Base-by-base conservation (phyloP, 495 filamentous ascomycete species). In the Aspergillus funiculosus region DNA sequence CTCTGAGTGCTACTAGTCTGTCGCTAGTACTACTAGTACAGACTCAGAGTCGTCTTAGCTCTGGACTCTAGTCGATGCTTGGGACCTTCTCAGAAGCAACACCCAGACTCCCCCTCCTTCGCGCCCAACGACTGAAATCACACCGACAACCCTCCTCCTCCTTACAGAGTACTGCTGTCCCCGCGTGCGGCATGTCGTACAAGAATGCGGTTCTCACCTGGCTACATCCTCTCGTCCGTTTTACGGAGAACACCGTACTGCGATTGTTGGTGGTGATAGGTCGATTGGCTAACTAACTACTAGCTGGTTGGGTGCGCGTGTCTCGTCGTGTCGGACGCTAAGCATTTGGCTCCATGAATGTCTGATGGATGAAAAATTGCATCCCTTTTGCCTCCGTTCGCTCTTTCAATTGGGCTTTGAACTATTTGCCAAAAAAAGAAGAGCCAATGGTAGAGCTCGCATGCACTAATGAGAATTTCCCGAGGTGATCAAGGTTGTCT, bases 151-250 rank as follows among this genome's bases (percentile, higher is more conserved):
- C 51, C 56, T 62, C 65, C 65, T 65, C n/a, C n/a, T n/a, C n/a
- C n/a, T n/a, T n/a, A n/a, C n/a, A n/a, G n/a, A n/a, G n/a, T 70
- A 52, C 63, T 61, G 56, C 31, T 38, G 30, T 36, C 43, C 50
- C 60, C 59, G 62, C 61, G 61, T 64, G 59, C 58, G 52, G 60
- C 48, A 69, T 62, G 67, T 68, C 59, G 61, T 60, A 69, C 64
- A 56, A 56, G 42, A 25, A 27, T 47, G 26, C 35, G 20, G 43
- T 30, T 52, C 27, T 28, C 50, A 35, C n/a, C 30, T 29, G 28
- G 27, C 18, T 8, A 17, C 24, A 44, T 35, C 26, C 26, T 3
- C 35, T 27, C 3, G 9, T 18, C 28, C 21, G 24, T 44, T 44
- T 36, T 11, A 25, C n/a, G n/a, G n/a, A n/a, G n/a, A n/a, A n/a